A percentile compares a stretch with the other conserved stretches of the same genome.
phyloP scores from a whole-genome alignment of 1,284 basidiomycete genomes.

The Puccinia polysora region DNA sequence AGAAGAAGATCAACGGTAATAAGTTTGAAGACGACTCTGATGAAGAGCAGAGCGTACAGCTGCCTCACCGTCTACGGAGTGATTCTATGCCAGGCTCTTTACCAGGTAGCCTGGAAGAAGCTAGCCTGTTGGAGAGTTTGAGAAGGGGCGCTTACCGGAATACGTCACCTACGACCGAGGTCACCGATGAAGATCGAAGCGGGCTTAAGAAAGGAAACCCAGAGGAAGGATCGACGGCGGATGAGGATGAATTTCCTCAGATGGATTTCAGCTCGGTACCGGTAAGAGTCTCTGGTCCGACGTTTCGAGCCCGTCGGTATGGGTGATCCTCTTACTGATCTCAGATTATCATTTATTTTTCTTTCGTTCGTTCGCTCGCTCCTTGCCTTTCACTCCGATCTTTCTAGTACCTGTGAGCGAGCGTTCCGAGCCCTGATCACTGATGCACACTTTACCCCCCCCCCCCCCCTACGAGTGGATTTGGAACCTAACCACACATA shows the following conservation, averaged over 20 bases:
- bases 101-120: conserved; percentile 50
- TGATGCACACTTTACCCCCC: too few relatives aligned
- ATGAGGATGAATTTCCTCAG: conserved; percentile 48
- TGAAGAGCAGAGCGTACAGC: conserved; percentile 37
- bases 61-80: conserved; percentile 5
- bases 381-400: not conserved
- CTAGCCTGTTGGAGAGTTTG: conserved; percentile 45
- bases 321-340: too few relatives aligned
- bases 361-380: too few relatives aligned
- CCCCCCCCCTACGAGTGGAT: too few relatives aligned
- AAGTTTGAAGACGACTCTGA: conserved; percentile 8
- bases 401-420: not conserved
- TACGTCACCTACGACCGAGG: not conserved
- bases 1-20: conserved; percentile 30
- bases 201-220: conserved; percentile 15
- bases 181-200: not conserved
- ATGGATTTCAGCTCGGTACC: conserved; percentile 42
- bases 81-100: conserved; percentile 45
- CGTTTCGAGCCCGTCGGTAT: too few relatives aligned
- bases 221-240: conserved; percentile 44
- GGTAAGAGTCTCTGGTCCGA: conserved; percentile 15
- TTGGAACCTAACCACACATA: too few relatives aligned
- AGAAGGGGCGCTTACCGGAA: conserved; percentile 1
- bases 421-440: too few relatives aligned
- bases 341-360: too few relatives aligned